Evolutionary conservation across 768 basidiomycete species (phyloP), one percentile per base, ranked within the genome.

Genomic region (Floccularia luteovirens): DNA sequence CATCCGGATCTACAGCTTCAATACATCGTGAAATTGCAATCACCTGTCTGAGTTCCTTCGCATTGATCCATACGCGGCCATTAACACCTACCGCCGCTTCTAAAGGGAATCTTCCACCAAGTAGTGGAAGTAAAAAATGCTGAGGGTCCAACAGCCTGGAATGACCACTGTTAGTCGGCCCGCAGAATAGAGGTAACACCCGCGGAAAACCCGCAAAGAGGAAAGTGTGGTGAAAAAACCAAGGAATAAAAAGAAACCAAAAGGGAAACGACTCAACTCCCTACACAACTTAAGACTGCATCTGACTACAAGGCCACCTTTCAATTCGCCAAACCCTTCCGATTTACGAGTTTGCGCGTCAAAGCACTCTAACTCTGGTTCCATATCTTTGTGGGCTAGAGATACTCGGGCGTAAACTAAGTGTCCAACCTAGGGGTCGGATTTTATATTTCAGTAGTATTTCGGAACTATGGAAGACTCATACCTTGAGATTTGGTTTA

Each of bases 321-420:
- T 91, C 25, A 99, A 71, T 49, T 93, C 92, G 1, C 96, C 96
- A 50, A 88, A 97, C 0, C 91, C 94, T 44, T 90, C 89, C 1
- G 91, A 67, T 60, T 96, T 98, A 47, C 79, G 82, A 19, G 89
- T 90, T 50, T 91, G 85, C 1, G 90, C 88, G 53, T 97, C 90
- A 51, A 96, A 90, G 57, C 96, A 99, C 55, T 96, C 91, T 6
- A 99, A 66, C 54, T 99, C 96, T 1, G 96, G 93, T 40, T 99
- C 96, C 88, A 97, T 93, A 58, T 98, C 93, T 53, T 91, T 88
- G 54, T 93, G 90, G 4, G 96, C 92, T 16, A 94, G 66, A 11
- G 91, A 91, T 22, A 99, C 82, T 19, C 93, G 78, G 0, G 91
- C 91, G 57, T 94, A 98, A 1, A 99, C 75, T 23, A 97, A 62